Conservation (phyloP, 805 yeast species). For the Maudiozyma serrabonitensis region DNA sequence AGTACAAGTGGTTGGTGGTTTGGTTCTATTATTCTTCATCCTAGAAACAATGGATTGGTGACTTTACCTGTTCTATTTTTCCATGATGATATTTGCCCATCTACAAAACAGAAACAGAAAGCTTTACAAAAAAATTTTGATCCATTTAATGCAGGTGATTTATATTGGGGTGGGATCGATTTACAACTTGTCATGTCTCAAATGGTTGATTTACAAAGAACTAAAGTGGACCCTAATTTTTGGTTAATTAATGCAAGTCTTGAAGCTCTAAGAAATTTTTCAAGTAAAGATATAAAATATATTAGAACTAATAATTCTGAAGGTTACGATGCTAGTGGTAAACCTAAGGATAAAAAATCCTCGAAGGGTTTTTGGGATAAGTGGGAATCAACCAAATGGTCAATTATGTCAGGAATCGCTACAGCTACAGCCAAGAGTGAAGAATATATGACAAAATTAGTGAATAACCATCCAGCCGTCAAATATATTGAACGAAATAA, state of each 20-base stretch:
- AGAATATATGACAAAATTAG: conserved; percentile 13
- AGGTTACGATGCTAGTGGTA: not conserved
- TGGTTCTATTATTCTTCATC: conserved; percentile 74
- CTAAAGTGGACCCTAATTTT: conserved; percentile 64
- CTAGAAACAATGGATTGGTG: conserved; percentile 40
- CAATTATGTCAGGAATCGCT: conserved; percentile 74
- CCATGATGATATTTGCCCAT: conserved; percentile 81
- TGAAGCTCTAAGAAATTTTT: conserved; percentile 34
- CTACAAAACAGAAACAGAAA: conserved; percentile 55
- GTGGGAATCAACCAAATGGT: conserved; percentile 61
- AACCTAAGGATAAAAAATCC: not conserved
- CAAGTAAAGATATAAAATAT: conserved; percentile 3
- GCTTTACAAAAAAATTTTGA: conserved; percentile 56
- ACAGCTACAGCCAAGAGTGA: conserved; percentile 45
- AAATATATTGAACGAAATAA: conserved; percentile 36
- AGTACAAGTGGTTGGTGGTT: conserved; percentile 76
- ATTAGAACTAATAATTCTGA: not conserved
- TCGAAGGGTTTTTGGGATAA: conserved; percentile 14
- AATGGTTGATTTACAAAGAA: conserved; percentile 53
- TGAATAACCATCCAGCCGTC: conserved; percentile 24
- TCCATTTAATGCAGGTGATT: conserved; percentile 50
- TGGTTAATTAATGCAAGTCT: conserved; percentile 68
- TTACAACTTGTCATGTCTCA: conserved; percentile 47
- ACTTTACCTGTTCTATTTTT: conserved; percentile 79
- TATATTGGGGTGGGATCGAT: conserved; percentile 90